Evolutionary conservation across 805 yeast species (phyloP).

Genomic region (Maudiozyma saulgeensis): DNA sequence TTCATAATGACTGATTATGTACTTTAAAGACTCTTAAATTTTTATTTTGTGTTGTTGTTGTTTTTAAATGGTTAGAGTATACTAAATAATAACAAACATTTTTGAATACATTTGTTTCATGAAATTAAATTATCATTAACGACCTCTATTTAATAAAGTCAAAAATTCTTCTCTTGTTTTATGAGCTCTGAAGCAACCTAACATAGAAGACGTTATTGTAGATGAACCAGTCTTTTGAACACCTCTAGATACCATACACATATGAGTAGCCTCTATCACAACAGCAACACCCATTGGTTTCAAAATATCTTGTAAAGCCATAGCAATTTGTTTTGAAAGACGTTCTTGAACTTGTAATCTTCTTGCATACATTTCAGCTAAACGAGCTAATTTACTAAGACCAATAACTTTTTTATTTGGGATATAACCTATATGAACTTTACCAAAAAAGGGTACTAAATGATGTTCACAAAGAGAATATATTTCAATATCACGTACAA

Average conservation of each 20-base stretch:
- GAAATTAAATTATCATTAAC: background rate
- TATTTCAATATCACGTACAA: slow-evolving; percentile 88
- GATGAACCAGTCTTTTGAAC: slow-evolving; percentile 91
- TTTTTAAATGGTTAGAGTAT: background rate
- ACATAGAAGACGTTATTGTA: slow-evolving; percentile 93
- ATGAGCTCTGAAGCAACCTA: slow-evolving; percentile 92
- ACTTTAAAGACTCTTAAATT: background rate
- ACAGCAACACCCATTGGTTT: slow-evolving; percentile 97
- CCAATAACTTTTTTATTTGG: slow-evolving; percentile 93
- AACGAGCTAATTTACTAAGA: slow-evolving; percentile 80
- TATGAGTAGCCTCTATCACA: slow-evolving; percentile 93
- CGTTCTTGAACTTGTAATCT: slow-evolving; percentile 97
- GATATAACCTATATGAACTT: slow-evolving; percentile 95
- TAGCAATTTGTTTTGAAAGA: slow-evolving; percentile 92
- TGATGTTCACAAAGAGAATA: slow-evolving; percentile 95
- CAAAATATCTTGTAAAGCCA: slow-evolving; percentile 84
- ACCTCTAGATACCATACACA: slow-evolving; percentile 99
- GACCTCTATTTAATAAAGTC: slow-evolving; percentile 56
- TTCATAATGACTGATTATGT: too few relatives aligned
- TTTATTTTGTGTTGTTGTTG: background rate
- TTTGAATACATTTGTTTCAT: slow-evolving; percentile 2
- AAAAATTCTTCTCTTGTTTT: slow-evolving; percentile 95
- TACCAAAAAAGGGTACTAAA: slow-evolving; percentile 93
- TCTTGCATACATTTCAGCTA: slow-evolving; percentile 95
- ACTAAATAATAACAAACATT: background rate